Percentiles rank a stretch among this genome's conserved stretches.
Conservation (phyloP, 192 early-diverging fungal species). For the Coemansia sp. region DNA sequence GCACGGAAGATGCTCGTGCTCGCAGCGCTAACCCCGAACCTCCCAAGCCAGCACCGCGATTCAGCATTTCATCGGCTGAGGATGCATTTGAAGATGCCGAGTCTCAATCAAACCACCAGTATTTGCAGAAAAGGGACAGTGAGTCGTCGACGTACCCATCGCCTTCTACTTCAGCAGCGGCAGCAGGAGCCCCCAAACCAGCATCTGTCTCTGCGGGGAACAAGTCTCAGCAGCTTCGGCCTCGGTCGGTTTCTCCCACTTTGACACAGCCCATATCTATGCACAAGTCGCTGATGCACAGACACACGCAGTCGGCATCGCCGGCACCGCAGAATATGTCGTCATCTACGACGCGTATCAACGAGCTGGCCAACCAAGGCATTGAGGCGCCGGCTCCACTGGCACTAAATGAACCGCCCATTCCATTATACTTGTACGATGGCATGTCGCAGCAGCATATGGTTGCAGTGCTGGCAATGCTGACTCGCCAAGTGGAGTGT, state of each 20-base stretch:
- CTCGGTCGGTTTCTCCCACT: slow-evolving; percentile 31
- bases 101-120: background rate
- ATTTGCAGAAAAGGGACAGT: background rate
- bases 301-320: slow-evolving; percentile 37
- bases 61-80: slow-evolving; percentile 15
- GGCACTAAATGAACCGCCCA: slow-evolving; percentile 47
- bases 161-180: background rate
- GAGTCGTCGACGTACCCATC: slow-evolving; percentile 5
- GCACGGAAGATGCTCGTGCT: background rate
- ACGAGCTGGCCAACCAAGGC: slow-evolving; percentile 14
- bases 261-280: slow-evolving; percentile 16
- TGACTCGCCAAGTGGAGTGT: slow-evolving; percentile 43
- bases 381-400: slow-evolving; percentile 18
- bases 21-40: too few species aligned
- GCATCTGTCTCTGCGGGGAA: background rate
- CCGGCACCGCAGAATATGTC: slow-evolving; percentile 8
- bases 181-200: background rate
- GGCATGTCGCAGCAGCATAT: slow-evolving; percentile 44
- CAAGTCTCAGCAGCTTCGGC: slow-evolving; percentile 4
- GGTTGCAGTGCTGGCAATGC: slow-evolving; percentile 38
- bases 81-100: slow-evolving; percentile 1
- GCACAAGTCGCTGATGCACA: slow-evolving; percentile 15
- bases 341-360: slow-evolving; percentile 16
- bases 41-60: background rate
- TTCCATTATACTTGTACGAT: slow-evolving; percentile 44